A percentile compares a stretch with the other conserved stretches of the same genome.
Evolutionary conservation across 768 basidiomycete species (phyloP).

Genomic region (Leccinum disarticulatum): DNA sequence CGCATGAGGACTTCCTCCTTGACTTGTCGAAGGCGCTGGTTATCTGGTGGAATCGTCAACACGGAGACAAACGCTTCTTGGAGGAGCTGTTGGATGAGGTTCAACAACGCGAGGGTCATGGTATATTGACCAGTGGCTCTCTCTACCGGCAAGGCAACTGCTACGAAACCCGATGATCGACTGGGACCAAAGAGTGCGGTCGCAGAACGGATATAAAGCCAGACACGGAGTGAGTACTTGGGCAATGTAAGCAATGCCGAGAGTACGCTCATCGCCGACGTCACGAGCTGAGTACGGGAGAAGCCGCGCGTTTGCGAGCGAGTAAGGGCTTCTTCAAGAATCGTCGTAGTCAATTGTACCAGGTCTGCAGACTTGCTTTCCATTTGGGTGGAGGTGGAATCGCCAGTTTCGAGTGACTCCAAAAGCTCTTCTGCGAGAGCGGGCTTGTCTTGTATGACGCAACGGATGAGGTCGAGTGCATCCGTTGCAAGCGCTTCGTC

Average conservation of each 20-base stretch:
- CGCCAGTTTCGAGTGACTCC: slow-evolving; percentile 53
- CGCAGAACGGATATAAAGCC: slow-evolving; percentile 85
- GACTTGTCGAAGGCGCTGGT: slow-evolving; percentile 61
- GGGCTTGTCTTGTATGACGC: slow-evolving; percentile 71
- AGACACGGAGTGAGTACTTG: slow-evolving; percentile 76
- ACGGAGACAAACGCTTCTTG: slow-evolving; percentile 65
- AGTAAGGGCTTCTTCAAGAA: slow-evolving; percentile 74
- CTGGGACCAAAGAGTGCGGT: slow-evolving; percentile 72
- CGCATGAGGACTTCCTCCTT: slow-evolving; percentile 85
- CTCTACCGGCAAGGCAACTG: slow-evolving; percentile 67
- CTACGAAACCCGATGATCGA: slow-evolving; percentile 52
- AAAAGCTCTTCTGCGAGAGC: slow-evolving; percentile 63
- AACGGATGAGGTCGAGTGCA: slow-evolving; percentile 75
- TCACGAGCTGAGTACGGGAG: slow-evolving; percentile 63
- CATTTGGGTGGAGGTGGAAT: slow-evolving; percentile 36
- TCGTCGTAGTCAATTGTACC: slow-evolving; percentile 77
- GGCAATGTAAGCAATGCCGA: slow-evolving; percentile 74
- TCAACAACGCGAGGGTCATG: slow-evolving; percentile 76
- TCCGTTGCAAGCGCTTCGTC: slow-evolving; percentile 69
- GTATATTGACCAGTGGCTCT: slow-evolving; percentile 74
- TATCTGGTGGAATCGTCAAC: slow-evolving; percentile 48
- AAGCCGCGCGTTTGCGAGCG: slow-evolving; percentile 45
- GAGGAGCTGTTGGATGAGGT: slow-evolving; percentile 74
- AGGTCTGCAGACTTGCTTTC: slow-evolving; percentile 65
- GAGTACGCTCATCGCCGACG: slow-evolving; percentile 80